Evolutionary conservation across 2,329 filamentous ascomycete genomes (phyloP), one percentile per base, ranked within the genome.

Genomic region (Fusarium compactum): DNA sequence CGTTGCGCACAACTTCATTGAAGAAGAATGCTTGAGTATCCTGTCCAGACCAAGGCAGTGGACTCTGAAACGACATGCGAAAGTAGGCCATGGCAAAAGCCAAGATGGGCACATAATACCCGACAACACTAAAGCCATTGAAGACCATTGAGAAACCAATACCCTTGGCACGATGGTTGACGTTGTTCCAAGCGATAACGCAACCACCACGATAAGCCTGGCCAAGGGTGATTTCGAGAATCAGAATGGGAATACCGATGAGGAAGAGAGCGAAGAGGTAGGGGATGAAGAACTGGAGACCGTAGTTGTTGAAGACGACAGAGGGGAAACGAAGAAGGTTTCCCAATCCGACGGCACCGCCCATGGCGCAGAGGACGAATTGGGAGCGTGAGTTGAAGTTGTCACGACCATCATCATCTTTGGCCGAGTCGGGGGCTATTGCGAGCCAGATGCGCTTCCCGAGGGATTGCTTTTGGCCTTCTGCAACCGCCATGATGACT

Each of bases 181-280:
- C 79, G 34, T 84, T 85, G 70, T 84, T 82, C 71, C 79, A 87
- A 1, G 85, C 84, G 30, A 86, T 81, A 18, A 86, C 82, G 1
- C 80, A 82, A 15, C 85, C 85, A 27, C 84, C 84, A 5, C 85
- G 84, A 67, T 87, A 87, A 2, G 85, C 85, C 62, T 87, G 91
- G 51, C 92, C 92, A 34, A 92, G 92, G 38, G 90, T 91, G 52
- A 87, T 85, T 65, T 88, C 85, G 25, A 88, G 81, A 8, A 86
- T 80, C 12, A 88, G 79, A 0, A 84, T 80, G 0, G 86, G 86
- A 20, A 88, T 87, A 15, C 85, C 86, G 41, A 88, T 55, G 4
- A 71, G 56, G n/a, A 71, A 71, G 12, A 71, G 43, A 0, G 85
- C 84, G 10, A 87, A 76, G 14, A 86, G 65, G 61, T 87, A 87